Conservation (phyloP, 1,139 yeast species). For the Nematodospora anomalae region DNA sequence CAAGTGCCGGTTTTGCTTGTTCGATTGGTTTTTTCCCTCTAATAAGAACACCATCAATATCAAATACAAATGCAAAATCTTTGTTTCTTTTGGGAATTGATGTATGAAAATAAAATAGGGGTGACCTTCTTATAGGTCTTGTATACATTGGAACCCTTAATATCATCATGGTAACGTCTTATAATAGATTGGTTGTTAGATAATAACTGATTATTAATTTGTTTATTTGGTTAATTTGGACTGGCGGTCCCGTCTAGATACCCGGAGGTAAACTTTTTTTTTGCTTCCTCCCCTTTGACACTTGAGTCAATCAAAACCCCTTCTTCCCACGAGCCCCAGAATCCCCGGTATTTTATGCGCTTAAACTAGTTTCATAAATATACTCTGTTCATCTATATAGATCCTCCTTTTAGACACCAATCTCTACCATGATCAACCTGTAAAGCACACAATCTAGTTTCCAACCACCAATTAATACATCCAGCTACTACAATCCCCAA, state of each 20-base stretch:
- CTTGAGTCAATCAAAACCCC: neutral
- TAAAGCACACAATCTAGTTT: constrained; percentile 65
- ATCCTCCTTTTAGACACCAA: constrained; percentile 49
- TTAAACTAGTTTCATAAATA: no score
- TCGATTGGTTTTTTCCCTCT: constrained; percentile 73
- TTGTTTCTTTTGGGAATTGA: constrained; percentile 2
- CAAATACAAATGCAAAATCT: constrained; percentile 31
- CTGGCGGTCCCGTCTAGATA: no score
- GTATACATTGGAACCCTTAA: constrained; percentile 4
- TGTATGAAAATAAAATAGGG: constrained; percentile 3
- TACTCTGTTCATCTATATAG: constrained; percentile 3
- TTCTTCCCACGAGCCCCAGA: no score
- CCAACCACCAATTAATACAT: constrained; percentile 68
- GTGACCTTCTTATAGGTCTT: constrained; percentile 1
- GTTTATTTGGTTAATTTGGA: neutral
- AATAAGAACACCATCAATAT: constrained; percentile 88
- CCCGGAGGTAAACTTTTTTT: no score
- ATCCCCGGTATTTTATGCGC: no score
- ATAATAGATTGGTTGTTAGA: neutral
- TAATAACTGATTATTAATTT: no score
- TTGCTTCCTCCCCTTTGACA: neutral
- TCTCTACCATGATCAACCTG: constrained; percentile 66
- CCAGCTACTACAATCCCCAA: constrained; percentile 87
- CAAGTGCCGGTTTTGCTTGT: constrained; percentile 65
- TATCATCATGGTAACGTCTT: constrained; percentile 6